Evolutionary conservation across 1,284 basidiomycete genomes (phyloP).

Genomic region (Wallemia hederae): DNA sequence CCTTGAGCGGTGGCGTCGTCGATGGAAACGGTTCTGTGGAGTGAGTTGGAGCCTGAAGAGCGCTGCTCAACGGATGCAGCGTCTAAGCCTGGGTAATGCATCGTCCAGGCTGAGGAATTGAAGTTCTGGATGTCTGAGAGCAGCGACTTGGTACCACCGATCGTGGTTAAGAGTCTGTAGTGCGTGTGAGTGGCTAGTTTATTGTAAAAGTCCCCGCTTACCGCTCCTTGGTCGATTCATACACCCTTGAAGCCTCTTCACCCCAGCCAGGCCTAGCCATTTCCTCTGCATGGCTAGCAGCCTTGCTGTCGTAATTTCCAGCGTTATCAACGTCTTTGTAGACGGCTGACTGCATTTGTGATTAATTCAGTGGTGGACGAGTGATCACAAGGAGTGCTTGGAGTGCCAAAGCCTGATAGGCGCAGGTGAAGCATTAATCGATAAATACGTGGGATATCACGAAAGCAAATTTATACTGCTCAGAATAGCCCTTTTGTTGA

Average conservation of each 20-base stretch:
- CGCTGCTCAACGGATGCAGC: constrained; percentile 8
- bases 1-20: constrained; percentile 25
- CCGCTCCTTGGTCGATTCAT: background rate
- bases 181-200: background rate
- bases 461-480: too few species aligned
- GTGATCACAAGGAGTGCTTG: background rate
- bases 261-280: background rate
- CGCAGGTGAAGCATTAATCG: too few species aligned
- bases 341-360: background rate
- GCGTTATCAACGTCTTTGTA: background rate
- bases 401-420: background rate
- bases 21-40: constrained; percentile 43
- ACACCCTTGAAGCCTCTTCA: background rate
- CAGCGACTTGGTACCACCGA: constrained; percentile 26
- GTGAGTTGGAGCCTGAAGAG: constrained; percentile 2
- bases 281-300: background rate
- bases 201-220: background rate
- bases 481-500: too few species aligned
- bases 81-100: constrained; percentile 48
- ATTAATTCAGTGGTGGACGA: background rate
- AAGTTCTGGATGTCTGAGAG: constrained; percentile 44
- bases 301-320: background rate
- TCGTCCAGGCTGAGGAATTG: constrained; percentile 57
- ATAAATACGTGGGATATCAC: too few species aligned
- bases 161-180: background rate